Evolutionary conservation across 2,329 filamentous ascomycete genomes (phyloP).

Genomic region (Helminthosporium solani): DNA sequence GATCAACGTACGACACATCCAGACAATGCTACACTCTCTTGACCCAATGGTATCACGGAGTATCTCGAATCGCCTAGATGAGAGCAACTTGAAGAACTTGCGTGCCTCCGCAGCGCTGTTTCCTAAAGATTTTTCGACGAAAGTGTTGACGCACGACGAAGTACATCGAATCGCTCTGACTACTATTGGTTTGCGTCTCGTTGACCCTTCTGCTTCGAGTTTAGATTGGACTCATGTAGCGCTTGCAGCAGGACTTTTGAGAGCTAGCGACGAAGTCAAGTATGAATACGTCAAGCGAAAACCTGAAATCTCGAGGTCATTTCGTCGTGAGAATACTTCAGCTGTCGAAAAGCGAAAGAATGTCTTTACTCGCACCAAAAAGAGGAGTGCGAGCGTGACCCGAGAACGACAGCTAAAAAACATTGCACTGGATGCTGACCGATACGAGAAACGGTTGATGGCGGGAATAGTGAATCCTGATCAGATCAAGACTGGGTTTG

Average conservation of each 20-base stretch:
- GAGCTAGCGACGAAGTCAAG: conserved; percentile 51
- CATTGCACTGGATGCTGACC: conserved; percentile 50
- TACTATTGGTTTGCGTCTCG: conserved; percentile 49
- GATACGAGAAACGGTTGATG: conserved; percentile 80
- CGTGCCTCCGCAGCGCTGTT: conserved; percentile 23
- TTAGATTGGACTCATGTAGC: conserved; percentile 46
- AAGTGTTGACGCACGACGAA: conserved; percentile 60
- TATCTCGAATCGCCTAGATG: conserved; percentile 23
- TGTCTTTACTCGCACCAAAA: background rate
- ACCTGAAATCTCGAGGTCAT: conserved; percentile 7
- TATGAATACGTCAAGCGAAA: conserved; percentile 36
- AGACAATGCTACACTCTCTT: conserved; percentile 59
- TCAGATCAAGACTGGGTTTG: conserved; percentile 83
- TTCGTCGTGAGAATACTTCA: conserved; percentile 2
- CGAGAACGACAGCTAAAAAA: conserved; percentile 56
- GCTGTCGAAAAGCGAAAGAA: background rate
- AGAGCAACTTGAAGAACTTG: conserved; percentile 18
- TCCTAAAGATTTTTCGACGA: conserved; percentile 39
- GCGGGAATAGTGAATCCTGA: conserved; percentile 78
- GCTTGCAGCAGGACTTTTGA: conserved; percentile 45
- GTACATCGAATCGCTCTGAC: conserved; percentile 61
- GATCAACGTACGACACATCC: conserved; percentile 66
- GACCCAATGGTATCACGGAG: conserved; percentile 35
- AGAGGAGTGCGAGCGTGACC: conserved; percentile 14
- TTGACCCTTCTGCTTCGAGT: conserved; percentile 16